Evolutionary conservation across 257 asterid genomes (phyloP).

Genomic region (Apocynum venetum): DNA sequence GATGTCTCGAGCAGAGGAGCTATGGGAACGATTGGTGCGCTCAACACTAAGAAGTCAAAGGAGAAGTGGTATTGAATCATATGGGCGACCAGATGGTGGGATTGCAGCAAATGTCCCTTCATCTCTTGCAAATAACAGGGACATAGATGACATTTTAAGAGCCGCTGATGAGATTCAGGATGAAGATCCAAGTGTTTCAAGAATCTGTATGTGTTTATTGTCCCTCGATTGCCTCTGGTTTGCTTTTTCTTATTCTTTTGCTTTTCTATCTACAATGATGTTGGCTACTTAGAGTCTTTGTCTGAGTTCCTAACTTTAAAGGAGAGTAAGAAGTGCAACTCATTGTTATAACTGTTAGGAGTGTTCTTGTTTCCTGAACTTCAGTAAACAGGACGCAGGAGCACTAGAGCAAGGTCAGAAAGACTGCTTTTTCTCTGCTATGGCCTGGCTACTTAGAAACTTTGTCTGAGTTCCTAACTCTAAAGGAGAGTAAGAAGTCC

Average conservation of each 20-base stretch:
- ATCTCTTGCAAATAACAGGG: constrained; percentile 78
- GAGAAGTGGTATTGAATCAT: constrained; percentile 39
- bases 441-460: background rate
- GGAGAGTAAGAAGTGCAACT: background rate
- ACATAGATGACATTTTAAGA: constrained; percentile 86
- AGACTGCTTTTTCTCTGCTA: background rate
- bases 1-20: constrained; percentile 90
- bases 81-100: constrained; percentile 57
- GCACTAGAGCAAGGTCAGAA: no score
- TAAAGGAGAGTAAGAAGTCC: background rate
- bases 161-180: constrained; percentile 97
- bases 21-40: constrained; percentile 92
- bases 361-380: background rate
- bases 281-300: background rate
- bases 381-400: background rate
- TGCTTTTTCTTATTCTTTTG: background rate
- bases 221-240: background rate
- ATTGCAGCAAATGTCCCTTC: constrained; percentile 91
- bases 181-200: constrained; percentile 75
- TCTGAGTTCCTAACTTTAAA: background rate
- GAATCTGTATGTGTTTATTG: constrained; percentile 55
- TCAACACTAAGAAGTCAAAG: constrained; percentile 85
- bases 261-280: background rate
- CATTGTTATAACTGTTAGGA: background rate
- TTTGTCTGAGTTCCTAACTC: background rate